Conservation (phyloP, 169 alveolate species). For the Cryptosporidium meleagridis region DNA sequence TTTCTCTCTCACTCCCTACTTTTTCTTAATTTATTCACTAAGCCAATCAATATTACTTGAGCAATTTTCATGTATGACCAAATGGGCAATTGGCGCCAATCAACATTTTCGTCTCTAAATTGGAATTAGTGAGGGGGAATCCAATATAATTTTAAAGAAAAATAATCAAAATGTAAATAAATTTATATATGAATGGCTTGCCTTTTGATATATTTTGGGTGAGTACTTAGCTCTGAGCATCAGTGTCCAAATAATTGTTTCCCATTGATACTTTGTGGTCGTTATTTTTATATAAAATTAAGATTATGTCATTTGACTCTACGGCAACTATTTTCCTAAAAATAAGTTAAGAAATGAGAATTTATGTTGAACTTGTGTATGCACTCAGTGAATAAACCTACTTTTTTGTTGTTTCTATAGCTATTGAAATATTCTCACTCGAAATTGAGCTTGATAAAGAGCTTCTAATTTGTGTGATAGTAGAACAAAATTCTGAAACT, state of each 20-base stretch:
- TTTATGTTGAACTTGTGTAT: neutral
- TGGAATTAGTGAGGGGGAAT: neutral
- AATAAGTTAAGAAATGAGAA: neutral
- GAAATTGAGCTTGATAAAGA: constrained; percentile 49
- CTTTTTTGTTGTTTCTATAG: constrained; percentile 59
- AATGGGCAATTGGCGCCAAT: neutral
- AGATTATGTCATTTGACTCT: constrained; percentile 43
- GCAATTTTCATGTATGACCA: neutral
- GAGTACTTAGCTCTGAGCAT: neutral
- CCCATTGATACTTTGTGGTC: neutral
- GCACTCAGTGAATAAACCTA: neutral
- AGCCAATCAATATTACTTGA: neutral
- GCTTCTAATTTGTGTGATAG: constrained; percentile 44
- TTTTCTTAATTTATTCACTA: neutral
- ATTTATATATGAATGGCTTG: neutral
- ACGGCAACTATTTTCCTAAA: constrained; percentile 29
- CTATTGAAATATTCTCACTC: constrained; percentile 31
- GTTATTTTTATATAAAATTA: constrained; percentile 21
- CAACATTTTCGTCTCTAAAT: constrained; percentile 11
- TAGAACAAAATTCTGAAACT: constrained; percentile 25
- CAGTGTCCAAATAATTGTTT: neutral
- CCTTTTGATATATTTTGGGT: neutral
- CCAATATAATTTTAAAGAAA: neutral
- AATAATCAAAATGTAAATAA: neutral
- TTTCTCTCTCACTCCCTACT: neutral